Percentiles rank a stretch among this genome's conserved stretches.
These are phyloP conservation scores for Alternaria incomplexa DNA, from an alignment of 2,329 filamentous ascomycete genomes.

Conservation along the genomic window DNA sequence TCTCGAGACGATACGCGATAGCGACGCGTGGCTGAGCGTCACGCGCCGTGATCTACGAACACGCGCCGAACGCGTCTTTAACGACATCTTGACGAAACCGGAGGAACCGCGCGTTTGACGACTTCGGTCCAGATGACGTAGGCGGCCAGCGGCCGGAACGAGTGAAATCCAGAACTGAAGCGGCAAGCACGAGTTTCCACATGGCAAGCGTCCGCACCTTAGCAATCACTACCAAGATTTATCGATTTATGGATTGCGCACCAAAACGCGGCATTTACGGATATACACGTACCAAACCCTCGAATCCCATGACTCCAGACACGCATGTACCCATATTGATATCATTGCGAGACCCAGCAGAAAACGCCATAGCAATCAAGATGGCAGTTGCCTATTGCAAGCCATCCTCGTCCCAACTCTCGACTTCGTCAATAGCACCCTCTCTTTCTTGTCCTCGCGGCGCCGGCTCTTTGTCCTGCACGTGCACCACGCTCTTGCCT, in stretches of 20 bases:
- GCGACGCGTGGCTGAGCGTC: neutral
- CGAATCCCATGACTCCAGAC: conserved; percentile 1
- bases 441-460: conserved; percentile 64
- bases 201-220: neutral
- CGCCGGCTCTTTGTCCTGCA: conserved; percentile 72
- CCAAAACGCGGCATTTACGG: conserved; percentile 5
- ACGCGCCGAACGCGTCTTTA: neutral
- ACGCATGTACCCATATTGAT: conserved; percentile 13
- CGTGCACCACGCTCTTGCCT: conserved; percentile 80
- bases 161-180: neutral
- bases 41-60: neutral
- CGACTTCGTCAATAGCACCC: conserved; percentile 85
- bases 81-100: neutral
- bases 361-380: conserved; percentile 1
- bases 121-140: neutral
- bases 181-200: neutral
- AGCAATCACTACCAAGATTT: neutral
- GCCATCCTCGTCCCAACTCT: conserved; percentile 72
- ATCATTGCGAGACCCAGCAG: neutral
- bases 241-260: neutral
- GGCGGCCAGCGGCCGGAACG: neutral
- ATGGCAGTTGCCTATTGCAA: conserved; percentile 11
- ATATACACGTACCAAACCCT: conserved; percentile 20
- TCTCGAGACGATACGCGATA: neutral
- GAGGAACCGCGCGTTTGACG: neutral